These are phyloP conservation scores for Allium cepa DNA, from an alignment of 106 monocot species.

Conservation along the genomic window DNA sequence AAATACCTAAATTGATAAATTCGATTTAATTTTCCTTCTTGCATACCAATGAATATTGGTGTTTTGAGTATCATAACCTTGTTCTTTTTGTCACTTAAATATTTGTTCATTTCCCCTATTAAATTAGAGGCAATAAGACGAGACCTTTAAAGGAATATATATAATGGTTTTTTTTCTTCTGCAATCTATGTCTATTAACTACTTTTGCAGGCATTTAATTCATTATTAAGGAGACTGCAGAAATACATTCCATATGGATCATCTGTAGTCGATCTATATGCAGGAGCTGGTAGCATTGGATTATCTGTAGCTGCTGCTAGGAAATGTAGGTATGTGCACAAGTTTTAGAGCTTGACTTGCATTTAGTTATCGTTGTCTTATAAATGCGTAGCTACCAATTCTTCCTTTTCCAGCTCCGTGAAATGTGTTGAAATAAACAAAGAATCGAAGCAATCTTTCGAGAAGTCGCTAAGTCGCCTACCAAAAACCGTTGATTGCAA, in stretches of 20 bases:
- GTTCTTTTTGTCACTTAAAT: too few relatives aligned
- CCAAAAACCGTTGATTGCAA: slow-evolving; percentile 57
- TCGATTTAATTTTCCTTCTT: too few relatives aligned
- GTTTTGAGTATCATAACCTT: too few relatives aligned
- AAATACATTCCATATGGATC: slow-evolving; percentile 91
- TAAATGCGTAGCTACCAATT: not conserved
- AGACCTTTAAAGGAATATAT: too few relatives aligned
- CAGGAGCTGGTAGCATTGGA: slow-evolving; percentile 88
- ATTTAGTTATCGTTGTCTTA: too few relatives aligned
- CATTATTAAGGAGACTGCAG: slow-evolving; percentile 75
- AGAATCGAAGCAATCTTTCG: slow-evolving; percentile 83
- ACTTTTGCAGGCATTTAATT: slow-evolving; percentile 71
- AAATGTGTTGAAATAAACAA: slow-evolving; percentile 97
- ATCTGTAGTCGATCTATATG: slow-evolving; percentile 96
- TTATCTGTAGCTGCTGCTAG: slow-evolving; percentile 77
- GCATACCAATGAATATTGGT: too few relatives aligned
- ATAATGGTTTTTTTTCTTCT: too few relatives aligned
- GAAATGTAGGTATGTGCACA: slow-evolving; percentile 71
- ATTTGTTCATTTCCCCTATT: too few relatives aligned
- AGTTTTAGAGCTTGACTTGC: too few relatives aligned
- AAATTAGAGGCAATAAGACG: too few relatives aligned
- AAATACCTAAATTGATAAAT: too few relatives aligned
- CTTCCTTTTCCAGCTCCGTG: slow-evolving; percentile 51
- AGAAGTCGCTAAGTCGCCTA: slow-evolving; percentile 77
- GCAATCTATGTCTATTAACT: slow-evolving; percentile 1